These are phyloP conservation scores for Fusarium redolens DNA, from an alignment of 2,329 filamentous ascomycete species.

Conservation along the genomic window DNA sequence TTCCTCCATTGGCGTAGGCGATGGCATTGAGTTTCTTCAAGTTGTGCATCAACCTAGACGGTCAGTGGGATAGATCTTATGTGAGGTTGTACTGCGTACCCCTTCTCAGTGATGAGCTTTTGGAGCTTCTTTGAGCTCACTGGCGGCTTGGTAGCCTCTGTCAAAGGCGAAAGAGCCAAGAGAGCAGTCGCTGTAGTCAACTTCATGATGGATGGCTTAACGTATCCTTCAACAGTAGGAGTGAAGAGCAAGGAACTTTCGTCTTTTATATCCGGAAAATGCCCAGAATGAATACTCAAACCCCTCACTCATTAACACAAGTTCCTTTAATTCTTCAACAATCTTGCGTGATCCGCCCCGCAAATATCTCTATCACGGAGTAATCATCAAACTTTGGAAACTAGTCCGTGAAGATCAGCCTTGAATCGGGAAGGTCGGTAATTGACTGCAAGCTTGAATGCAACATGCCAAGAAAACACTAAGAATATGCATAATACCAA, in stretches of 20 bases:
- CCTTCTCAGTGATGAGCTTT: conserved; percentile 41
- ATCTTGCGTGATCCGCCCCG: conserved; percentile 31
- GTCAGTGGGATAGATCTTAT: background rate
- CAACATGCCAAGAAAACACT: conserved; percentile 38
- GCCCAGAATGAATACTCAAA: background rate
- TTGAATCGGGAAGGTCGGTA: conserved; percentile 32
- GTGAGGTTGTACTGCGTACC: background rate
- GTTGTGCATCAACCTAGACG: conserved; percentile 39
- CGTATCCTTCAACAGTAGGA: background rate
- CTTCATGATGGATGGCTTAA: conserved; percentile 26
- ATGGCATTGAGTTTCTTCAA: conserved; percentile 46
- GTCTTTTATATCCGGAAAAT: background rate
- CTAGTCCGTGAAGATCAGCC: conserved; percentile 26
- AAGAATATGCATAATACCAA: conserved; percentile 34
- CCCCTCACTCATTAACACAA: background rate
- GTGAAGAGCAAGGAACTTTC: accelerated
- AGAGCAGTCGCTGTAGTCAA: conserved; percentile 24
- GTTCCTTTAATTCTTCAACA: background rate
- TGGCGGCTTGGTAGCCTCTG: conserved; percentile 32
- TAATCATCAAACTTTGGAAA: conserved; percentile 23
- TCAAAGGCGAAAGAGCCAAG: conserved; percentile 44
- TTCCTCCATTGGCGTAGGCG: conserved; percentile 48
- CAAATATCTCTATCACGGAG: conserved; percentile 25
- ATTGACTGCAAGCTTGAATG: conserved; percentile 10
- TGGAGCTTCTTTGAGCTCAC: conserved; percentile 42